Percentiles rank a stretch among this genome's conserved stretches.
These are phyloP conservation scores for Curvularia sp. DNA, from an alignment of 2,329 filamentous ascomycete species.

Conservation along the genomic window DNA sequence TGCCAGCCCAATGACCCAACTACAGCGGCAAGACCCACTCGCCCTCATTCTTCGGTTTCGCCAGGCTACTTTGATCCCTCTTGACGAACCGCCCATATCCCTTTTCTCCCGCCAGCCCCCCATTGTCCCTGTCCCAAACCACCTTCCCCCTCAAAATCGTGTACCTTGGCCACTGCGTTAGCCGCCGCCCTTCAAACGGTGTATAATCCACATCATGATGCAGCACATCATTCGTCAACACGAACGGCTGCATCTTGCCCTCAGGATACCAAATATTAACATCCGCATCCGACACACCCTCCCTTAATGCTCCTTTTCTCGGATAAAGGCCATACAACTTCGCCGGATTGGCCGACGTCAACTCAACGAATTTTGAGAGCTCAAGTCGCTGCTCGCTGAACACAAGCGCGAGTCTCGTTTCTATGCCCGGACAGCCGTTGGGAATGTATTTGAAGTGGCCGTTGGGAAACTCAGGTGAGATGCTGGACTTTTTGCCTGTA, in stretches of 20 bases:
- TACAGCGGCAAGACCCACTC: constrained; percentile 34
- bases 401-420: constrained; percentile 61
- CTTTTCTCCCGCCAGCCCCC: constrained; percentile 58
- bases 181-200: constrained; percentile 64
- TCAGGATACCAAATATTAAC: constrained; percentile 59
- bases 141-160: constrained; percentile 65
- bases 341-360: constrained; percentile 63
- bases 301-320: constrained; percentile 58
- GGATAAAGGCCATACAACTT: constrained; percentile 65
- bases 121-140: constrained; percentile 64
- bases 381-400: constrained; percentile 52
- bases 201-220: constrained; percentile 70
- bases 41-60: constrained; percentile 36
- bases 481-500: constrained; percentile 56
- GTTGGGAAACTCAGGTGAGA: constrained; percentile 54
- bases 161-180: constrained; percentile 68
- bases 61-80: constrained; percentile 51
- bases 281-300: constrained; percentile 63
- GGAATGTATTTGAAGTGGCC: constrained; percentile 64
- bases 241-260: constrained; percentile 52
- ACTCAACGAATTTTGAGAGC: constrained; percentile 61
- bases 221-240: constrained; percentile 60
- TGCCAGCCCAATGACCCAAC: neutral
- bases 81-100: constrained; percentile 60
- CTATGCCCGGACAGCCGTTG: constrained; percentile 65